phyloP scores from a whole-genome alignment of 768 basidiomycete genomes.

The Sarcodon aspratus region DNA sequence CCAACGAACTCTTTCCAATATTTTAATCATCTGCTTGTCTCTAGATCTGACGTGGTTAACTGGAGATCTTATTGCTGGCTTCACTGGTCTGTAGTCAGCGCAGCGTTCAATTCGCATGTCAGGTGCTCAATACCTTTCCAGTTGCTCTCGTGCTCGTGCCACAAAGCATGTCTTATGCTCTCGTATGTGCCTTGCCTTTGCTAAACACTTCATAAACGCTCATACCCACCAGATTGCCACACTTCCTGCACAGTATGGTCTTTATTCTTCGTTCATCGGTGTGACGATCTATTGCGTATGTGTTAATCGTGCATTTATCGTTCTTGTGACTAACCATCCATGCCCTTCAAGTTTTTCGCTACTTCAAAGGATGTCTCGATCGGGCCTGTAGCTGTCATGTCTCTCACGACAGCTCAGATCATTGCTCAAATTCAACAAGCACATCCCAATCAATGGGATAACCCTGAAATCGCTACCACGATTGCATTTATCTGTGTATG shows the following conservation, averaged over 20 bases:
- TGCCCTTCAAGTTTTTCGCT: conserved; percentile 63
- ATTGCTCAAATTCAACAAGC: conserved; percentile 49
- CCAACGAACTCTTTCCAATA: background rate
- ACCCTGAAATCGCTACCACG: conserved; percentile 71
- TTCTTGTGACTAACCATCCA: background rate
- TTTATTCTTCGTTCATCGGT: conserved; percentile 91
- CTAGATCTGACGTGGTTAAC: conserved; percentile 69
- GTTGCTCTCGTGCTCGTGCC: conserved; percentile 95
- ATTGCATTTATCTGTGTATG: conserved; percentile 67
- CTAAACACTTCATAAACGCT: background rate
- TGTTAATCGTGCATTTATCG: background rate
- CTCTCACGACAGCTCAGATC: conserved; percentile 74
- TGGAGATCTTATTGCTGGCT: conserved; percentile 81
- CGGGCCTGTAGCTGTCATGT: conserved; percentile 98
- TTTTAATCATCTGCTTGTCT: background rate
- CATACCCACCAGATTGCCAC: conserved; percentile 54
- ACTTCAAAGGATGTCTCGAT: conserved; percentile 99
- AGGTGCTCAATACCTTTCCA: background rate
- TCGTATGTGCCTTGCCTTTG: conserved; percentile 24
- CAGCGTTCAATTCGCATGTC: background rate
- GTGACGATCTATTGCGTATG: conserved; percentile 74
- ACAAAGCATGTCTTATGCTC: conserved; percentile 85
- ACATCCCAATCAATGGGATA: conserved; percentile 46
- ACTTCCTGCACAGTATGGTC: conserved; percentile 77
- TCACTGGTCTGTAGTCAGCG: conserved; percentile 32